Conservation (phyloP, 495 filamentous ascomycete genomes). For the Staphylotrichum tortipilum region DNA sequence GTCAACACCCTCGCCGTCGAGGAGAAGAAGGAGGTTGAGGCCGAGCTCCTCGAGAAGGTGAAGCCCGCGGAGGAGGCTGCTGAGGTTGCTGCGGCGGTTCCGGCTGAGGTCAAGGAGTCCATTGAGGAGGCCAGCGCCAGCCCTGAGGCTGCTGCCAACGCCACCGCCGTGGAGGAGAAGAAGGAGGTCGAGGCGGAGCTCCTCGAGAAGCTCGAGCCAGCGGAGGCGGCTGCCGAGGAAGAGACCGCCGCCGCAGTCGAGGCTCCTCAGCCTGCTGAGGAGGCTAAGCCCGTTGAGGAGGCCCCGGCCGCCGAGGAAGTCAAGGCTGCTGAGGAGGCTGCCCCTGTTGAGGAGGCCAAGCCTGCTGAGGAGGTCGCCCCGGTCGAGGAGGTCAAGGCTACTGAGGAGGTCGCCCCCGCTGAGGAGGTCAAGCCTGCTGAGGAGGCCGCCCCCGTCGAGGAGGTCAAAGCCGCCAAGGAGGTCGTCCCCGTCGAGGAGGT, state of each 20-base stretch:
- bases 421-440: background rate
- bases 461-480: background rate
- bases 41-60: slow-evolving; percentile 50
- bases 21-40: slow-evolving; percentile 70
- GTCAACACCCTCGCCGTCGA: slow-evolving; percentile 57
- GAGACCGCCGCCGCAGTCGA: background rate
- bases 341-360: background rate
- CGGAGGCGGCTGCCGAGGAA: slow-evolving; percentile 11
- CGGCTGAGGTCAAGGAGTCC: slow-evolving; percentile 65
- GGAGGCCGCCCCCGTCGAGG: background rate
- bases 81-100: slow-evolving; percentile 54
- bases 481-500: background rate
- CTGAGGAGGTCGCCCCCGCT: background rate
- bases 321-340: background rate
- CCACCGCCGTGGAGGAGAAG: slow-evolving; percentile 67
- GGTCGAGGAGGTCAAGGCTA: background rate
- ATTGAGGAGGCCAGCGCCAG: slow-evolving; percentile 52
- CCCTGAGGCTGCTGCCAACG: slow-evolving; percentile 63
- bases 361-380: background rate
- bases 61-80: slow-evolving; percentile 12
- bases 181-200: slow-evolving; percentile 63
- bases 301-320: too few relatives aligned
- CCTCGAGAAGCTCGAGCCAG: slow-evolving; percentile 33
- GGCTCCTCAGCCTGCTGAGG: background rate
- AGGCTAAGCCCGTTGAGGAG: too few relatives aligned